Conservation (phyloP, 768 basidiomycete species). For the Russula lepida region DNA sequence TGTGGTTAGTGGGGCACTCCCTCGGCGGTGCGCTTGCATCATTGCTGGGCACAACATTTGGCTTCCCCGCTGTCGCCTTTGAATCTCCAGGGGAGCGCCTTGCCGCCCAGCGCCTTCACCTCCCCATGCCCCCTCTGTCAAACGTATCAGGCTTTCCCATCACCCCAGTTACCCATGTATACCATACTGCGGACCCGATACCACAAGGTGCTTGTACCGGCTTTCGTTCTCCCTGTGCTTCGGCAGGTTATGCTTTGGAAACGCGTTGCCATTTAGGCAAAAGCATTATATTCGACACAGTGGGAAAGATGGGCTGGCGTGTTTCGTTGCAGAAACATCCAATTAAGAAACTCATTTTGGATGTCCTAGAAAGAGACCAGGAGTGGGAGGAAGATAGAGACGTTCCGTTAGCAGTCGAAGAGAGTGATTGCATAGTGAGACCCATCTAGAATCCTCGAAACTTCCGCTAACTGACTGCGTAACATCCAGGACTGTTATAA, state of each 20-base stretch:
- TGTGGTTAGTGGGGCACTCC: constrained; percentile 56
- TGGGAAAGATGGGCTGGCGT: constrained; percentile 52
- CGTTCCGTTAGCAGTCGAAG: constrained; percentile 50
- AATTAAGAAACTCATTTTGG: constrained; percentile 46
- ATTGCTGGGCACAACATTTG: constrained; percentile 56
- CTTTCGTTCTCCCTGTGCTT: constrained; percentile 42
- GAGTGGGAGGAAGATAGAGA: constrained; percentile 39
- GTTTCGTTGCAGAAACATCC: constrained; percentile 48
- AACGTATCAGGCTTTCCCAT: constrained; percentile 10
- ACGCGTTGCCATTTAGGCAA: constrained; percentile 55
- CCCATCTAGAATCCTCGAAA: neutral
- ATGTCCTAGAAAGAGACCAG: constrained; percentile 44
- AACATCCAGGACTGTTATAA: constrained; percentile 59
- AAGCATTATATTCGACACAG: constrained; percentile 60
- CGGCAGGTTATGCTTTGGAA: constrained; percentile 60
- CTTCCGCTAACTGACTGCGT: neutral
- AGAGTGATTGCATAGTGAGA: constrained; percentile 55
- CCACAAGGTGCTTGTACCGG: constrained; percentile 52
- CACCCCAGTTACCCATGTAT: constrained; percentile 37
- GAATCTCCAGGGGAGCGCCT: constrained; percentile 59
- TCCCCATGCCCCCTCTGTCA: constrained; percentile 43
- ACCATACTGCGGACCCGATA: constrained; percentile 66
- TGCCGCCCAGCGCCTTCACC: constrained; percentile 51
- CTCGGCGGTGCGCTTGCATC: constrained; percentile 60
- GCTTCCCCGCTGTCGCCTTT: constrained; percentile 54